Base-by-base conservation (phyloP, 2,329 filamentous ascomycete species). In the Cladosporium sphaerospermum region DNA sequence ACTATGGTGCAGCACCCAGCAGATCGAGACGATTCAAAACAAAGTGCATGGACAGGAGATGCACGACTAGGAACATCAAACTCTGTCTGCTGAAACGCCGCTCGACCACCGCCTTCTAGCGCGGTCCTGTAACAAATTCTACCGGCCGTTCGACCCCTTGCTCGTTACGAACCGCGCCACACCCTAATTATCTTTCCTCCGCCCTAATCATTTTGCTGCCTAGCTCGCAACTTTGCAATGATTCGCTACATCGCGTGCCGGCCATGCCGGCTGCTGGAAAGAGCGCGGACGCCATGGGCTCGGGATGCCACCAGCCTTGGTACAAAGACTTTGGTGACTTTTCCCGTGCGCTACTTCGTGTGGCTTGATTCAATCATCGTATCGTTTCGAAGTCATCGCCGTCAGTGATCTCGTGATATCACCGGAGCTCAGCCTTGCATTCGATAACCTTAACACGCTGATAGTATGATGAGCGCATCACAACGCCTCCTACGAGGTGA, bases 101-200 rank as follows among this genome's bases (percentile, higher is more conserved):
- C 28, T 39, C 40, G 40, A 51, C 40, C 40, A 51, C 10, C 23
- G 13, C 32, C 48, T 51, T 51, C 48, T 51, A 51, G 48, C 48
- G 48, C 40, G 47, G 48, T 51, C 48, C 48, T 44, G 40, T 9
- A 13, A 51, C 40, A 43, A 42, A 42, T 51, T 43, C 32, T 28
- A 44, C 34, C 48, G 48, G 39, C 48, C 19, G 46, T 41, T 23
- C 34, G n/a, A 48, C 32, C 47, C 47, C 31, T 50, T 50, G 37
- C 32, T 44, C 28, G 48, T 51, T 39, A 51, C 44, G 16, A 11
- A 23, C 3, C 42, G 16, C 18, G 19, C 11, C 40, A 28, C 8
- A 14, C 36, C 36, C n/a, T n/a, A 46, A 11, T 46, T 31, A 16
- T 46, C 44, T 19, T 19, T 19, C 16, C 23, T 48, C 45, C 23